These are phyloP conservation scores for Spathaspora boniae DNA, from an alignment of 805 yeast genomes.

Conservation along the genomic window DNA sequence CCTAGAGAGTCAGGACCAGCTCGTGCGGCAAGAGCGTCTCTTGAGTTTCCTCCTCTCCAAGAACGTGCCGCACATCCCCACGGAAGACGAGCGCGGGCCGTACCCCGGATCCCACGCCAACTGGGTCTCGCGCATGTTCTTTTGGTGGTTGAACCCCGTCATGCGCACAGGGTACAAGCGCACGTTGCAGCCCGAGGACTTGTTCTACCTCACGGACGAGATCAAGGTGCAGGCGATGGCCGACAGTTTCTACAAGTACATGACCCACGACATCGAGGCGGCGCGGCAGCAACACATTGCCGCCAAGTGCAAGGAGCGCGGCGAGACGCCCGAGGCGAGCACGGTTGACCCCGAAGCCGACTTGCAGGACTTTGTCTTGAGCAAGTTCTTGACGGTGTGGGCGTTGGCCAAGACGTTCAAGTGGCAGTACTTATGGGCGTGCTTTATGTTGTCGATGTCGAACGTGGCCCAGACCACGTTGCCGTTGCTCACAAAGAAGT, in stretches of 20 bases:
- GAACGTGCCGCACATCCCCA: constrained; percentile 51
- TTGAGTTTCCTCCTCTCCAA: constrained; percentile 32
- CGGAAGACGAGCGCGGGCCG: constrained; percentile 43
- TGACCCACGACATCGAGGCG: constrained; percentile 18
- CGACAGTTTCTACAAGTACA: constrained; percentile 18
- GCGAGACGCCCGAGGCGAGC: constrained; percentile 19
- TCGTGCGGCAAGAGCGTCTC: constrained; percentile 29
- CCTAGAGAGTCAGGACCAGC: constrained; percentile 8
- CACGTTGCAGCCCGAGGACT: constrained; percentile 62
- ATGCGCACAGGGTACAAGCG: constrained; percentile 68
- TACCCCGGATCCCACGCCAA: constrained; percentile 41
- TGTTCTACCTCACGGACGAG: constrained; percentile 39
- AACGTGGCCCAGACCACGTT: constrained; percentile 22
- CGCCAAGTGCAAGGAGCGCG: constrained; percentile 25
- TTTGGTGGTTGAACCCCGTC: constrained; percentile 69
- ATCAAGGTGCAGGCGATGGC: constrained; percentile 33
- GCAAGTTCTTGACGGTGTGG: constrained; percentile 20
- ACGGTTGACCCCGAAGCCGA: constrained; percentile 22
- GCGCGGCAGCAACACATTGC: constrained; percentile 20
- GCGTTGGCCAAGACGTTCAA: constrained; percentile 28
- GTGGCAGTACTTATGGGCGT: constrained; percentile 29
- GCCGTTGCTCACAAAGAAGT: constrained; percentile 36
- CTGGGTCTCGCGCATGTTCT: constrained; percentile 41
- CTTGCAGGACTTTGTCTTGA: constrained; percentile 27
- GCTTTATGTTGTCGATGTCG: constrained; percentile 25